Conservation (phyloP, 2,329 filamentous ascomycete species). For the Neonectria coccinea region DNA sequence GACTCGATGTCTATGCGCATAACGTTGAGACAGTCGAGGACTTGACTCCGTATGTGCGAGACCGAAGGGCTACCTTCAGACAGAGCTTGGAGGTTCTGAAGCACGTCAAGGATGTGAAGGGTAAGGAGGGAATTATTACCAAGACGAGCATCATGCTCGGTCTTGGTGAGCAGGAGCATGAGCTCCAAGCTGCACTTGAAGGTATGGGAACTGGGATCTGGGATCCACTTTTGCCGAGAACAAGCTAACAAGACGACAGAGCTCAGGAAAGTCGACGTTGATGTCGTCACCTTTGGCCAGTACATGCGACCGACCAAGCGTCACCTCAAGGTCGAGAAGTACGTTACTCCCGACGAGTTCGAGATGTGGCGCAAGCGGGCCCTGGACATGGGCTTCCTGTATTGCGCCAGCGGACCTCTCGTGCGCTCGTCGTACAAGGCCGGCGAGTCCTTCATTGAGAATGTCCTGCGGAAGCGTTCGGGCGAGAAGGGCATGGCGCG, state of each 20-base stretch:
- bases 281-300: constrained; percentile 99
- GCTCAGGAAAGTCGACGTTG: constrained; percentile 82
- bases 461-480: constrained; percentile 88
- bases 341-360: constrained; percentile 91
- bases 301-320: constrained; percentile 99
- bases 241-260: constrained; percentile 59
- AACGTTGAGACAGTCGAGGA: constrained; percentile 96
- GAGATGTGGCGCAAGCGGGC: constrained; percentile 92
- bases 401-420: constrained; percentile 92
- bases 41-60: constrained; percentile 88
- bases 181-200: constrained; percentile 82
- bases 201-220: constrained; percentile 57
- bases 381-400: constrained; percentile 94
- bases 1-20: constrained; percentile 95
- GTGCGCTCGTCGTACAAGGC: constrained; percentile 98
- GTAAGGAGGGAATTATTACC: constrained; percentile 82
- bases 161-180: constrained; percentile 88
- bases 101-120: constrained; percentile 81
- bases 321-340: constrained; percentile 96
- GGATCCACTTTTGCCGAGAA: neutral
- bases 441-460: constrained; percentile 98
- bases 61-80: constrained; percentile 88
- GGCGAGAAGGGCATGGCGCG: constrained; percentile 55
- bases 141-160: constrained; percentile 99
- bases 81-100: constrained; percentile 85